These are phyloP conservation scores for Penicillium ucsense DNA, from an alignment of 495 filamentous ascomycete genomes.

Conservation along the genomic window DNA sequence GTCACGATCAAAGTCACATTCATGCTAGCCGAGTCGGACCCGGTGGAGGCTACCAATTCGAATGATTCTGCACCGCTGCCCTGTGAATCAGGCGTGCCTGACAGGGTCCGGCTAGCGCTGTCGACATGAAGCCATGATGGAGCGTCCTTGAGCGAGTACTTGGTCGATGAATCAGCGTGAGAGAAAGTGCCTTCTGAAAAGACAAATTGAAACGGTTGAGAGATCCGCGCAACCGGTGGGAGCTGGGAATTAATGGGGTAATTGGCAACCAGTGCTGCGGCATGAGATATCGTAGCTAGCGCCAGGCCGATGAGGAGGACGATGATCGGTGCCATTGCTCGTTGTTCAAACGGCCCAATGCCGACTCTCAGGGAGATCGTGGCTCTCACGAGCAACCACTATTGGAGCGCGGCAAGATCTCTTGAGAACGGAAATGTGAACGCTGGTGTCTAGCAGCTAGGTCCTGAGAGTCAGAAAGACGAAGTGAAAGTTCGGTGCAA, in stretches of 20 bases:
- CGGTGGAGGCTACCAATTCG: slow-evolving; percentile 51
- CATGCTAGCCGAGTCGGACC: slow-evolving; percentile 44
- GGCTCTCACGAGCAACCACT: slow-evolving; percentile 1
- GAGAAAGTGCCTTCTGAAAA: slow-evolving; percentile 62
- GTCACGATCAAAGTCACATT: slow-evolving; percentile 56
- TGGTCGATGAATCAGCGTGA: slow-evolving; percentile 38
- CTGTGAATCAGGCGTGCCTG: slow-evolving; percentile 48
- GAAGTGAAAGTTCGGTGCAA: too few species aligned
- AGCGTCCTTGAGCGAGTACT: slow-evolving; percentile 51
- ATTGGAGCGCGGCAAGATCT: too few species aligned
- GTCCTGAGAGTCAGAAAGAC: too few species aligned
- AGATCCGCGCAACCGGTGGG: slow-evolving; percentile 61
- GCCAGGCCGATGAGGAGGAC: slow-evolving; percentile 21
- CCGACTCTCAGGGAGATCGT: background rate
- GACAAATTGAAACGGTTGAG: slow-evolving; percentile 52
- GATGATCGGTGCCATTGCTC: slow-evolving; percentile 18
- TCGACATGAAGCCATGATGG: slow-evolving; percentile 65
- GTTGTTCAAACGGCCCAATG: slow-evolving; percentile 1
- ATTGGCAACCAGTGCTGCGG: slow-evolving; percentile 38
- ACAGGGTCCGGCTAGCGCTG: slow-evolving; percentile 48
- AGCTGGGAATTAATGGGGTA: slow-evolving; percentile 72
- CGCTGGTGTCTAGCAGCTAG: too few species aligned
- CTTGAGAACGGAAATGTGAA: too few species aligned
- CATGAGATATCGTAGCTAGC: slow-evolving; percentile 27
- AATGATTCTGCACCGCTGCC: slow-evolving; percentile 50